Base-by-base conservation (phyloP, 2,329 filamentous ascomycete species). In the Fusarium abutilonis region DNA sequence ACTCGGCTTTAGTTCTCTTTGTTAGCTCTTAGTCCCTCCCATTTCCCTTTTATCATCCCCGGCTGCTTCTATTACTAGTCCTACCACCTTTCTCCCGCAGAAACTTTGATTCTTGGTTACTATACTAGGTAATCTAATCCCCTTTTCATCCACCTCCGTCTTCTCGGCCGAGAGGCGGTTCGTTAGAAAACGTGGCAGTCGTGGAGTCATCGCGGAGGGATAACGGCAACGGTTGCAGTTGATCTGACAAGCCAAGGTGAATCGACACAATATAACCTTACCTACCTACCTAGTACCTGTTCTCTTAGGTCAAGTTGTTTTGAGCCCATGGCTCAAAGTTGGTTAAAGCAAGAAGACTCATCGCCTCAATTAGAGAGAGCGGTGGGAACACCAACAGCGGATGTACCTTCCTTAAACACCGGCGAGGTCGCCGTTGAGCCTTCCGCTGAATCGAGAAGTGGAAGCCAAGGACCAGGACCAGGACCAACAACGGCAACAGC, bases 311-410 rank as follows among this genome's bases (percentile, higher is more conserved):
- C 32, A 52, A 31, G 19, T 26, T 29, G 36, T 36, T 28, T 38
- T 43, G 29, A 52, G 47, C 50, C 54, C 51, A 68, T 69, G 66
- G 63, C 64, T 42, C 49, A 58, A 38, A 49, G 41, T 36, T 64
- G 64, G 67, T 28, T 69, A 36, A 66, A 66, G 38, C 52, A 70
- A 53, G 62, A 69, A 44, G 50, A 58, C 38, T 40, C 45, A 47
- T 69, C 67, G 59, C 54, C 67, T 52, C 59, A 52, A 45, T 43
- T 56, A 23, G 50, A 53, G 54, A 64, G 39, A 42, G 60, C 56
- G 58, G 41, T 48, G 41, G 45, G 44, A 26, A 47, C 44, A 63
- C 32, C 41, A 45, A 47, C 39, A 23, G 31, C 43, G 23, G 35
- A 46, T 59, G 49, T 51, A 45, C 39, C 48, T 34, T 63, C 48